Conservation (phyloP, 768 basidiomycete genomes). For the Fomitopsis pulvina region DNA sequence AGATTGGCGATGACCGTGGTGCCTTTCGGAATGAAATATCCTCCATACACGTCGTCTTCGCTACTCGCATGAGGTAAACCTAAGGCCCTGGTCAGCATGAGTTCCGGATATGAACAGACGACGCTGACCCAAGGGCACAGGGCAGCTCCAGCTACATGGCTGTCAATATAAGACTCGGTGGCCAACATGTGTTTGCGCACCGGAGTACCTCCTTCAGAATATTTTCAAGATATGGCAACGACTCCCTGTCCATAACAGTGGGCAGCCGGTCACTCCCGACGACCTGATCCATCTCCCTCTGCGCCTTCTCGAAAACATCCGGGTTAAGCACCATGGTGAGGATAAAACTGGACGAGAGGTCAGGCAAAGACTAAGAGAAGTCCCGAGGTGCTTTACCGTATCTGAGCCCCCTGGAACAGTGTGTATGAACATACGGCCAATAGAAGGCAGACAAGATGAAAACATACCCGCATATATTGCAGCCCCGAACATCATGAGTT, state of each 20-base stretch:
- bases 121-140: not conserved
- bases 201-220: constrained; percentile 21
- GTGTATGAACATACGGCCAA: not conserved
- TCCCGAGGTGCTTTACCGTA: constrained; percentile 11
- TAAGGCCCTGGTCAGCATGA: not conserved
- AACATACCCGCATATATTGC: not conserved
- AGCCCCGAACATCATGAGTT: constrained; percentile 3
- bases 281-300: constrained; percentile 22
- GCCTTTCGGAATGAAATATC: constrained; percentile 12
- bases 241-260: constrained; percentile 17
- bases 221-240: constrained; percentile 22
- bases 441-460: no score
- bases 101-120: no score
- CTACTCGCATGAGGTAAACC: constrained; percentile 13
- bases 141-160: not conserved
- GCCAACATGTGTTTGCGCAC: no score
- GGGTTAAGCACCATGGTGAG: constrained; percentile 23
- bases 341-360: constrained; percentile 13
- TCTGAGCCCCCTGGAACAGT: constrained; percentile 17
- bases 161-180: not conserved
- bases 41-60: constrained; percentile 19
- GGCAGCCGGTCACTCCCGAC: constrained; percentile 19
- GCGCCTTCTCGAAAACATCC: constrained; percentile 20
- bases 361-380: not conserved
- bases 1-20: constrained; percentile 17